Evolutionary conservation across 495 filamentous ascomycete genomes (phyloP).

Genomic region (Poronia punctata): DNA sequence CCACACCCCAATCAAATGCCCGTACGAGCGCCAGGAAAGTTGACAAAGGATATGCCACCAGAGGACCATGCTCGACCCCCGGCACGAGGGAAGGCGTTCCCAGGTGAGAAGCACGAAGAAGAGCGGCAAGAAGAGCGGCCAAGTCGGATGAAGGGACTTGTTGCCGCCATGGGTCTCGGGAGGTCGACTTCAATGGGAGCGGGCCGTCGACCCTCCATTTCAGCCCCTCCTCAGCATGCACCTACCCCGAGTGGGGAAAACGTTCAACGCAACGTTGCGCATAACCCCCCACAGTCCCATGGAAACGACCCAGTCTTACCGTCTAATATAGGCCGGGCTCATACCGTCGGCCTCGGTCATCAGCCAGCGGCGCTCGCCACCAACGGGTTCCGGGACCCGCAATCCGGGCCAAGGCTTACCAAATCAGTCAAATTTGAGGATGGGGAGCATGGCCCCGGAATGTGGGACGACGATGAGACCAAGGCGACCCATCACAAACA

Average conservation of each 20-base stretch:
- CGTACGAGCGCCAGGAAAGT: conserved; percentile 5
- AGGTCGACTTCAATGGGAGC: conserved; percentile 12
- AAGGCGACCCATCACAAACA: conserved; percentile 22
- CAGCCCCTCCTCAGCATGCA: background rate
- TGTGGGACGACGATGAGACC: conserved; percentile 15
- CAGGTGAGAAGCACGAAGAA: conserved; percentile 15
- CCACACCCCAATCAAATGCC: background rate
- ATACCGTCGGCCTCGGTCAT: conserved; percentile 9
- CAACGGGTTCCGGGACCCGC: conserved; percentile 6
- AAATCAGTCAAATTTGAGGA: conserved; percentile 27
- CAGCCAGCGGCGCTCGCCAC: conserved; percentile 9
- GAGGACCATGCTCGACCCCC: conserved; percentile 16
- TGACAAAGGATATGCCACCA: conserved; percentile 1
- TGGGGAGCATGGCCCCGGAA: conserved; percentile 12
- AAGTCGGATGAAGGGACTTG: conserved; percentile 13
- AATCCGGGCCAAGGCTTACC: conserved; percentile 7
- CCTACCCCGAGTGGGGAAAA: background rate
- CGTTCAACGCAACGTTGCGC: conserved; percentile 3
- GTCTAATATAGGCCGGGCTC: too few species aligned
- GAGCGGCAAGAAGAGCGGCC: conserved; percentile 14
- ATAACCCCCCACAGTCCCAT: too few species aligned
- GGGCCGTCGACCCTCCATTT: conserved; percentile 6
- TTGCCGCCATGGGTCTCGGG: conserved; percentile 11
- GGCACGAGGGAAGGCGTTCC: conserved; percentile 20
- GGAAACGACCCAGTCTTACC: too few species aligned